These are phyloP conservation scores for Datura wrightii DNA, from an alignment of 257 asterid genomes.

Conservation along the genomic window DNA sequence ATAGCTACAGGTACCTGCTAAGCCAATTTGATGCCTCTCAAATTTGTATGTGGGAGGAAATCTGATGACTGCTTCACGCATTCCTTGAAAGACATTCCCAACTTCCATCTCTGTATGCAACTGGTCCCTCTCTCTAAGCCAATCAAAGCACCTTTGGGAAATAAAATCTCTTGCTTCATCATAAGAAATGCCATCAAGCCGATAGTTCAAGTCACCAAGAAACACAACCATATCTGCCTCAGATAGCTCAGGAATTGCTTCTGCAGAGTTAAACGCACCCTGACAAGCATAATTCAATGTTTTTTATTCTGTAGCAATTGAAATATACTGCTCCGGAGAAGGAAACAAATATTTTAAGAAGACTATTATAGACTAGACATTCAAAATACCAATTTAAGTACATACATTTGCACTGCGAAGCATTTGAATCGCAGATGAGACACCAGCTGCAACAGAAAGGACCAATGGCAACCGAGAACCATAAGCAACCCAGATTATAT, in stretches of 20 bases:
- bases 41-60: conserved; percentile 98
- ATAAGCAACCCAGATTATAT: conserved; percentile 51
- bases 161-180: conserved; percentile 97
- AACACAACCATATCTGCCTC: conserved; percentile 97
- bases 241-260: conserved; percentile 84
- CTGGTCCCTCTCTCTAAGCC: conserved; percentile 97
- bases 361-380: conserved; percentile 34
- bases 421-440: conserved; percentile 74
- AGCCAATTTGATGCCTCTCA: conserved; percentile 89
- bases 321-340: neutral
- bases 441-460: conserved; percentile 74
- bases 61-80: conserved; percentile 91
- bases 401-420: conserved; percentile 80
- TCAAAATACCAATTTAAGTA: conserved; percentile 39
- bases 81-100: conserved; percentile 96
- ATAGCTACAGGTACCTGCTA: conserved; percentile 66
- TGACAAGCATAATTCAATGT: conserved; percentile 29
- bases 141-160: conserved; percentile 95
- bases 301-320: conserved; percentile 21
- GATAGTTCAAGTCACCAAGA: conserved; percentile 95
- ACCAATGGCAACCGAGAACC: conserved; percentile 60
- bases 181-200: conserved; percentile 87
- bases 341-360: conserved; percentile 1
- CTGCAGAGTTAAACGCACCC: conserved; percentile 49
- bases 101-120: conserved; percentile 86